phyloP scores from a whole-genome alignment of 1,284 basidiomycete genomes.

The Trichosporon sp. region DNA sequence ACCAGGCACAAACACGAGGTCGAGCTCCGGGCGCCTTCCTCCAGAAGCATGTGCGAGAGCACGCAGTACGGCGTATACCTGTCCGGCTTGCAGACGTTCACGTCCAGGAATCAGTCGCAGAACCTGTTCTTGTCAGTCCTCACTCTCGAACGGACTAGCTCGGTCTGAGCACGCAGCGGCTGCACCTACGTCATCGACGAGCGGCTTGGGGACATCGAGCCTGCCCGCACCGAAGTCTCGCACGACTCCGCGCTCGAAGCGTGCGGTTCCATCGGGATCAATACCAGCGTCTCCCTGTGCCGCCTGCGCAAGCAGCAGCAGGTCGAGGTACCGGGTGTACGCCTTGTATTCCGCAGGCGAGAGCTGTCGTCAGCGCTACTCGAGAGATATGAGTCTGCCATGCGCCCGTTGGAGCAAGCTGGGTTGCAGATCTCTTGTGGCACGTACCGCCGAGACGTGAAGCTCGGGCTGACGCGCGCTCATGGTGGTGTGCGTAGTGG shows the following conservation, averaged over 20 bases:
- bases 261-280: slow-evolving; percentile 28
- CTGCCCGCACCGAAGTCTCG: slow-evolving; percentile 27
- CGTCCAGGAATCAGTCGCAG: slow-evolving; percentile 22
- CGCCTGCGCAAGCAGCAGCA: slow-evolving; percentile 29
- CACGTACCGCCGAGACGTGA: slow-evolving; percentile 28
- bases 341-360: slow-evolving; percentile 33
- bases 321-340: slow-evolving; percentile 35
- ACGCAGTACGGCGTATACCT: slow-evolving; percentile 34
- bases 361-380: slow-evolving; percentile 25
- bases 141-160: background rate
- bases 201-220: slow-evolving; percentile 23
- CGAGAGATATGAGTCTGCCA: background rate
- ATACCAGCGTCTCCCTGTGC: slow-evolving; percentile 19
- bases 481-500: slow-evolving; percentile 19
- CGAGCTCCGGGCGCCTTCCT: slow-evolving; percentile 22
- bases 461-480: slow-evolving; percentile 26
- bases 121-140: slow-evolving; percentile 19
- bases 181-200: slow-evolving; percentile 34
- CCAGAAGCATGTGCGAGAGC: slow-evolving; percentile 27
- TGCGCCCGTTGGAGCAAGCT: too few relatives aligned
- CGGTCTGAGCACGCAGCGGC: background rate
- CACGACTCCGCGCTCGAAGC: slow-evolving; percentile 30
- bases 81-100: slow-evolving; percentile 26
- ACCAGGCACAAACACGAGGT: slow-evolving; percentile 36
- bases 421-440: background rate